Percentiles rank a stretch among this genome's conserved stretches.
Evolutionary conservation across 305 asterid species (phyloP).

Genomic region (Fraxinus angustifolia): DNA sequence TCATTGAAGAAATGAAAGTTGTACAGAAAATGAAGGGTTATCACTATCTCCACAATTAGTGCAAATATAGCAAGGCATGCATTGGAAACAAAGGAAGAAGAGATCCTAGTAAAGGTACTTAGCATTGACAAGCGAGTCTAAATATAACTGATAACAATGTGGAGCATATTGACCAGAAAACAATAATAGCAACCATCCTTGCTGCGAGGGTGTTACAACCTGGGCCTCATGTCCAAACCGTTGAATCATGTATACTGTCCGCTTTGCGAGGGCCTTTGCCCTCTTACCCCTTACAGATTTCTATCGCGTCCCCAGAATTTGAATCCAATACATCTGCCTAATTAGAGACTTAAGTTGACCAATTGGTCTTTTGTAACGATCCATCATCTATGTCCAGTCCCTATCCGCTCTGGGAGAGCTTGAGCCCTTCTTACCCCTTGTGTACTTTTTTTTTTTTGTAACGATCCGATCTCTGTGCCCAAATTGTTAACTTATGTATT

Average conservation of each 20-base stretch:
- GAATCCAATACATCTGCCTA: not conserved
- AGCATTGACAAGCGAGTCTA: not conserved
- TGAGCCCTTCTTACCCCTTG: not conserved
- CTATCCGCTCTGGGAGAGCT: not conserved
- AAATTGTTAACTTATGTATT: too few relatives aligned
- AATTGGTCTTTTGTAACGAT: not conserved
- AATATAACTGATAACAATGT: not conserved
- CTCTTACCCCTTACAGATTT: not conserved
- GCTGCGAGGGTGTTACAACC: not conserved
- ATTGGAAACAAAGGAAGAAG: not conserved
- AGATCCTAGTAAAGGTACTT: not conserved
- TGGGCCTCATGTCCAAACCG: not conserved
- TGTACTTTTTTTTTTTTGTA: too few relatives aligned
- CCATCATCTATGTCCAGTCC: not conserved
- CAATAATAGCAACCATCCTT: not conserved
- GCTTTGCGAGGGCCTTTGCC: not conserved
- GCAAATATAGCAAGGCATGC: not conserved
- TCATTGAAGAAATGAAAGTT: not conserved
- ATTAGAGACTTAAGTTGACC: not conserved
- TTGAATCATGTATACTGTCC: not conserved
- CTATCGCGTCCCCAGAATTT: not conserved
- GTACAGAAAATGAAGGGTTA: not conserved
- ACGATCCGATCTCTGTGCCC: too few relatives aligned
- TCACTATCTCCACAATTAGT: not conserved
- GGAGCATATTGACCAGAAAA: constrained; percentile 6